Percentiles rank a stretch among this genome's conserved stretches.
Evolutionary conservation across 2,329 filamentous ascomycete genomes (phyloP).

Genomic region (Cercospora sesami): DNA sequence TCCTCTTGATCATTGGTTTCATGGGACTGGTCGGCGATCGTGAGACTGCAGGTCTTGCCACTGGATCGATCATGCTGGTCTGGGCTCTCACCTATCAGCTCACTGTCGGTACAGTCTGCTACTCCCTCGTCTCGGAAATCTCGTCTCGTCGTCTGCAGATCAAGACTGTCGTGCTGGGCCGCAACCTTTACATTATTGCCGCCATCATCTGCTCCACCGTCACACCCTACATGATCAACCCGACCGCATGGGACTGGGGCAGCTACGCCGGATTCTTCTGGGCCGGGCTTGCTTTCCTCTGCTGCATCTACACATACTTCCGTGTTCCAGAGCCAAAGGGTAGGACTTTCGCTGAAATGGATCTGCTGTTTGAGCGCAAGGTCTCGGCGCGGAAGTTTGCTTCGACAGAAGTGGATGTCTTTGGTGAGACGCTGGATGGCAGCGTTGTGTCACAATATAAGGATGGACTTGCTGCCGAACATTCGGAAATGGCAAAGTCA

Average conservation of each 20-base stretch:
- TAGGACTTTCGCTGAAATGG: constrained; percentile 81
- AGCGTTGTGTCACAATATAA: constrained; percentile 29
- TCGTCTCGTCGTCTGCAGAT: constrained; percentile 81
- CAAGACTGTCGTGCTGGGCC: constrained; percentile 85
- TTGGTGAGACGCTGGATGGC: constrained; percentile 44
- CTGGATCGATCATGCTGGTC: constrained; percentile 79
- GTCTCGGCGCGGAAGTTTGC: constrained; percentile 73
- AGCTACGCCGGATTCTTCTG: constrained; percentile 84
- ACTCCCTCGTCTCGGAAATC: constrained; percentile 82
- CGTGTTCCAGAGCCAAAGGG: constrained; percentile 76
- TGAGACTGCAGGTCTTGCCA: constrained; percentile 67
- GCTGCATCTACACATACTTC: constrained; percentile 79
- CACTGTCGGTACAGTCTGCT: constrained; percentile 84
- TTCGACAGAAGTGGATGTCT: constrained; percentile 57
- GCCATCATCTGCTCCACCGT: constrained; percentile 78
- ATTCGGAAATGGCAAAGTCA: constrained; percentile 25
- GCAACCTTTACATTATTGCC: constrained; percentile 74
- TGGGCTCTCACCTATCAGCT: constrained; percentile 85
- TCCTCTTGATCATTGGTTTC: constrained; percentile 84
- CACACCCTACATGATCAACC: constrained; percentile 92
- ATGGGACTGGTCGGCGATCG: constrained; percentile 68
- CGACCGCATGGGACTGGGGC: constrained; percentile 80
- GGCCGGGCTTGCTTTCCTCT: constrained; percentile 76
- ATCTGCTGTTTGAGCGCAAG: constrained; percentile 75
- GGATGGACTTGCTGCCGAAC: constrained; percentile 20